phyloP scores from a whole-genome alignment of 495 filamentous ascomycete species.

The Penicillium argentinense region DNA sequence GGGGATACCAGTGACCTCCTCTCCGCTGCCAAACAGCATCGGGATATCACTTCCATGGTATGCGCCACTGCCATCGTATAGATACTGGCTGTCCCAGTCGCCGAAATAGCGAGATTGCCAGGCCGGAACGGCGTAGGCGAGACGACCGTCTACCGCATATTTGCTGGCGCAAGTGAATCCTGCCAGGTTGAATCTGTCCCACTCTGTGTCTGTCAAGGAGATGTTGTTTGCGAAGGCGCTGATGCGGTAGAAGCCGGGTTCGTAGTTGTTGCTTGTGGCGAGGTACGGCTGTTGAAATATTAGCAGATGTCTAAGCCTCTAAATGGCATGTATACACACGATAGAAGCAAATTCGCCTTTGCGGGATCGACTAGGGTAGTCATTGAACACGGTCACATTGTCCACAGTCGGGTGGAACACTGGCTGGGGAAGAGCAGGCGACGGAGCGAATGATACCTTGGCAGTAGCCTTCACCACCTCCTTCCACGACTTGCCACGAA shows the following conservation, averaged over 20 bases:
- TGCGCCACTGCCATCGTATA: constrained; percentile 45
- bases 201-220: constrained; percentile 24
- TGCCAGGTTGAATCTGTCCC: constrained; percentile 40
- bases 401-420: constrained; percentile 51
- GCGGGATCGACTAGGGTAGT: constrained; percentile 38
- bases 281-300: constrained; percentile 34
- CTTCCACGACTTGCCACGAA: constrained; percentile 37
- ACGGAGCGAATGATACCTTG: constrained; percentile 22
- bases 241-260: constrained; percentile 44
- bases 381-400: constrained; percentile 42
- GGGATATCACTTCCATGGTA: constrained; percentile 51
- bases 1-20: constrained; percentile 33
- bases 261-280: constrained; percentile 46
- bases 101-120: constrained; percentile 56
- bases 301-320: not conserved
- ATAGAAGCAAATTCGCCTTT: constrained; percentile 35
- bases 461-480: constrained; percentile 30
- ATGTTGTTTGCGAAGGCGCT: constrained; percentile 26
- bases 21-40: constrained; percentile 48
- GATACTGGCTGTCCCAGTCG: constrained; percentile 44
- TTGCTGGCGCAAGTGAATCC: constrained; percentile 48
- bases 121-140: constrained; percentile 32
- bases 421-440: constrained; percentile 26
- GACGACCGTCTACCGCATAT: constrained; percentile 30
- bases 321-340: constrained; percentile 12